Percentiles rank a stretch among this genome's conserved stretches.
Evolutionary conservation across 1,284 basidiomycete species (phyloP).

Genomic region (Hemileia vastatrix): DNA sequence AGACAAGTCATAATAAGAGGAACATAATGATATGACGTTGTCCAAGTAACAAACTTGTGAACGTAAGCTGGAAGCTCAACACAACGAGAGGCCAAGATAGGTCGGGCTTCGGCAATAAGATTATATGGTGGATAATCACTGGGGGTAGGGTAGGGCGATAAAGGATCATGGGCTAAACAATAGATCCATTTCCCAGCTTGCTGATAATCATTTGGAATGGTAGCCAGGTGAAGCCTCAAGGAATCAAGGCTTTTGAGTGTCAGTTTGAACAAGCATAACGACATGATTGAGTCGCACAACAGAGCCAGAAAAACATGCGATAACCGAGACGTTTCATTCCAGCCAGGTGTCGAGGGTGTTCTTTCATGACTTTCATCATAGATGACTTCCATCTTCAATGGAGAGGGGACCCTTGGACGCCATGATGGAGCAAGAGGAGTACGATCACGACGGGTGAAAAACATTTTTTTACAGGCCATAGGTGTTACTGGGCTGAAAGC

Average conservation of each 20-base stretch:
- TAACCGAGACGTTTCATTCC: not conserved
- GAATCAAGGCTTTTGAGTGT: constrained; percentile 15
- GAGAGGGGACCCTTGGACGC: constrained; percentile 19
- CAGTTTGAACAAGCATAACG: constrained; percentile 6
- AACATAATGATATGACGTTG: not conserved
- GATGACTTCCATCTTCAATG: constrained; percentile 13
- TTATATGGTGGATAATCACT: constrained; percentile 11
- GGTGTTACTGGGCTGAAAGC: no score
- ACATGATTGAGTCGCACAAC: constrained; percentile 8
- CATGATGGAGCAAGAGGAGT: constrained; percentile 2
- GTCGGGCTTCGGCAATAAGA: not conserved
- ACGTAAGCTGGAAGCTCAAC: constrained; percentile 15
- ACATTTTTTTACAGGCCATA: no score
- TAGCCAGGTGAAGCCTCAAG: constrained; percentile 1
- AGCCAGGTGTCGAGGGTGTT: not conserved
- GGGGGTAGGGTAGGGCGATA: not conserved
- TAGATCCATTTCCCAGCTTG: constrained; percentile 11
- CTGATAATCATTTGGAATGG: constrained; percentile 10
- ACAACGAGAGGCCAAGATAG: not conserved
- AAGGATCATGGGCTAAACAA: constrained; percentile 5
- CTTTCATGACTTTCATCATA: constrained; percentile 13
- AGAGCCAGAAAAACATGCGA: constrained; percentile 14
- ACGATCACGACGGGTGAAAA: not conserved
- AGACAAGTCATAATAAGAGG: constrained; percentile 11
- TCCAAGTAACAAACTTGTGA: constrained; percentile 10